Evolutionary conservation across 805 yeast species (phyloP), one percentile per base, ranked within the genome.

Genomic region (Yarrowia sp.): DNA sequence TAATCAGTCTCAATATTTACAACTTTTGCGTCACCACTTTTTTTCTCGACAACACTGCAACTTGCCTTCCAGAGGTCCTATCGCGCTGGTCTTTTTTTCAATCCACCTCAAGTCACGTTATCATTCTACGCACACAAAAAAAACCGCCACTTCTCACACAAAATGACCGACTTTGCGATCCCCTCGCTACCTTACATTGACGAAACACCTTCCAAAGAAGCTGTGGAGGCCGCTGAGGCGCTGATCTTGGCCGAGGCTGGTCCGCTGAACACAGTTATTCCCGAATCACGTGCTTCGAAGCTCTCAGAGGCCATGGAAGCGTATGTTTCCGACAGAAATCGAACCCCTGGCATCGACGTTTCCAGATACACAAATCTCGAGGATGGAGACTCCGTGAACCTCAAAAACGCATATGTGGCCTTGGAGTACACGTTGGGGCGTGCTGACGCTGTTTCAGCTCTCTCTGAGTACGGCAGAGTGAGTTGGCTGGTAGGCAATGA

Each of bases 401-500:
- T 68, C 24, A 44, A 56, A 24, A 58, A 53, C 18, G 72, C 70
- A 12, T 66, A 65, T 22, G 63, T 68, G 10, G 69, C 72, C 16
- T 63, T 71, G 24, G 68, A 62, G 13, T 68, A 71, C 61, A 66
- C 73, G 0, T 56, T 64, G 55, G 63, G 65, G 8, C 62, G 73
- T 12, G 63, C 61, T 44, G 74, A 71, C 38, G 70, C 71, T 41
- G 63, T 71, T 25, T 65, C 66, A 21, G 56, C 71, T 22, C 41
- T 70, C 25, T 62, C 63, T 1, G 65, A 67, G 35, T 66, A 61
- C 41, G 74, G 73, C 13, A 65, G 69, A 51, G 71, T 71, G 38
- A 72, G 70, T 39, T 71, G 74, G 74, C 66, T 71, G 18, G 65
- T 69, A 7, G 68, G 68, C 2, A 71, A 71, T 47, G 73, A 71